These are phyloP conservation scores for grape (Vitis vinifera) DNA, from an alignment of 164 flowering plant genomes.

Conservation along the genomic window DNA sequence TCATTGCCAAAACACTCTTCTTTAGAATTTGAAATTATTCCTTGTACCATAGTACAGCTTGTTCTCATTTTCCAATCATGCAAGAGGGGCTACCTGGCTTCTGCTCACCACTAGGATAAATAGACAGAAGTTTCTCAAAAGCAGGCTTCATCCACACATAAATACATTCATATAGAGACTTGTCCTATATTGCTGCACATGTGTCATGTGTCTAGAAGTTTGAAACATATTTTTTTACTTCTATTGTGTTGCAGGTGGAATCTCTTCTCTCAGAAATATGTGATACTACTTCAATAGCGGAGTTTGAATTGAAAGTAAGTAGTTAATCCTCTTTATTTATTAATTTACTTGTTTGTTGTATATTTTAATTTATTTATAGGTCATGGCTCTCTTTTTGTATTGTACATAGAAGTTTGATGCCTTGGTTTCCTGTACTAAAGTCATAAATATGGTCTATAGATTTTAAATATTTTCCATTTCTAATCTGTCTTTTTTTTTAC, in stretches of 20 bases:
- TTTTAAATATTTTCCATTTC: neutral
- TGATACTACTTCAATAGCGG: conserved; percentile 73
- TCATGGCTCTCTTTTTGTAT: no score
- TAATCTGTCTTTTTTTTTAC: neutral
- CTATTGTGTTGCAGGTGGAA: conserved; percentile 48
- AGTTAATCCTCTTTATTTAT: neutral
- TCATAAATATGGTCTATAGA: neutral
- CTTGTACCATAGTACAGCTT: no score
- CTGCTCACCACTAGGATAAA: neutral
- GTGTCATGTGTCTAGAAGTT: neutral
- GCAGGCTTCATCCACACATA: neutral
- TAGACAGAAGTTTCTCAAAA: no score
- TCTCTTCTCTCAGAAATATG: conserved; percentile 62
- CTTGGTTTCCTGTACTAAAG: no score
- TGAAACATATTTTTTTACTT: neutral
- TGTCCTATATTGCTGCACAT: no score
- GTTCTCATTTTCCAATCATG: neutral
- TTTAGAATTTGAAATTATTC: neutral
- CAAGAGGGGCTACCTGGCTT: neutral
- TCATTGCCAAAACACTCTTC: neutral
- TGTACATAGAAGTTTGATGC: no score
- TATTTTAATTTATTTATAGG: no score
- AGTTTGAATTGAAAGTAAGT: conserved; percentile 77
- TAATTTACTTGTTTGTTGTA: no score
- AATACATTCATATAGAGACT: neutral